These are phyloP conservation scores for Casuarina equisetifolia DNA, from an alignment of 306 rosid genomes.

Conservation along the genomic window DNA sequence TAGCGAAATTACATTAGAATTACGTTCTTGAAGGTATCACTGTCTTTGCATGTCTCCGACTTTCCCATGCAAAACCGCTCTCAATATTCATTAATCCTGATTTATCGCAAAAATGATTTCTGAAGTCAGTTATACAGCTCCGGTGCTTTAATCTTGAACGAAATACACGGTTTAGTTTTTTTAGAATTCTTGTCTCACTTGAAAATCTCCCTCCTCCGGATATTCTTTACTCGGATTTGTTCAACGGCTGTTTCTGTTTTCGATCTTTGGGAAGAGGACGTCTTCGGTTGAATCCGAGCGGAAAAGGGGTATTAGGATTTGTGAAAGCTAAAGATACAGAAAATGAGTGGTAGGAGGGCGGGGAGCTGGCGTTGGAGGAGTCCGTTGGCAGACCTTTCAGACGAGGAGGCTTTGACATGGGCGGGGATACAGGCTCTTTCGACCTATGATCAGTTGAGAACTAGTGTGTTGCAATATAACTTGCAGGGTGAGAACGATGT, in stretches of 20 bases:
- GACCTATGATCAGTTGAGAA: conserved; percentile 22
- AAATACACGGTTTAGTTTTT: background rate
- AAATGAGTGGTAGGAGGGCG: background rate
- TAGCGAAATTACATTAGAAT: background rate
- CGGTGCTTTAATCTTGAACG: background rate
- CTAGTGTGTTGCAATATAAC: background rate
- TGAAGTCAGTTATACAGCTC: too few species aligned
- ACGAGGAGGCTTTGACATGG: conserved; percentile 19
- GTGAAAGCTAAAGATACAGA: background rate
- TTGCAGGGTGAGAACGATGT: background rate
- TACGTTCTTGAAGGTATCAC: background rate
- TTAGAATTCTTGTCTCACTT: background rate
- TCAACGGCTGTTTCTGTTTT: too few species aligned
- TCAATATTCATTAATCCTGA: background rate
- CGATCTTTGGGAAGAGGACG: too few species aligned
- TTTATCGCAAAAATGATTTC: background rate
- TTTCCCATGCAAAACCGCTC: background rate
- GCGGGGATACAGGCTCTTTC: conserved; percentile 20
- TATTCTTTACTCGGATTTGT: too few species aligned
- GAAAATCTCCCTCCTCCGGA: background rate
- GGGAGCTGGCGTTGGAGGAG: background rate
- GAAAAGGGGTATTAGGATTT: too few species aligned
- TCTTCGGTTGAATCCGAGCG: too few species aligned
- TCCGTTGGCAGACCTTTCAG: conserved; percentile 1
- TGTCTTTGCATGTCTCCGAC: background rate